Conservation (phyloP, 2,329 filamentous ascomycete species). For the Xylariaceae sp. region DNA sequence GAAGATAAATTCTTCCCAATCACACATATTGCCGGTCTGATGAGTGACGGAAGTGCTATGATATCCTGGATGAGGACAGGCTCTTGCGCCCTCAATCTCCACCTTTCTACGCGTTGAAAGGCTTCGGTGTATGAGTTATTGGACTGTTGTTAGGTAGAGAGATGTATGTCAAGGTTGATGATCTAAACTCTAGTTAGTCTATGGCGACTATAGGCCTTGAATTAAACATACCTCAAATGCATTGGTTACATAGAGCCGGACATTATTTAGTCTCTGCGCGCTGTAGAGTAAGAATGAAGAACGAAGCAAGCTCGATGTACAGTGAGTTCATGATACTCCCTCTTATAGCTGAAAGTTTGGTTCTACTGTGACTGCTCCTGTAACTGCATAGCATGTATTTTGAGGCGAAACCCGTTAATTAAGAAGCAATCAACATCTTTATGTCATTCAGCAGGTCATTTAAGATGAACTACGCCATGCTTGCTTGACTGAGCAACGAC, state of each 20-base stretch:
- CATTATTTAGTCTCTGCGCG: neutral
- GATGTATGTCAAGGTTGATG: neutral
- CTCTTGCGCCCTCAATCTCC: neutral
- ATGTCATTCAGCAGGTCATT: neutral
- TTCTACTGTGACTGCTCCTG: too few relatives aligned
- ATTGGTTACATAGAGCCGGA: neutral
- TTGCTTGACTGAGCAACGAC: slow-evolving; percentile 11
- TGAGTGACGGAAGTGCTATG: neutral
- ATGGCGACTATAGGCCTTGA: neutral
- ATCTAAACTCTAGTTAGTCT: neutral
- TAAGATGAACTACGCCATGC: slow-evolving; percentile 9
- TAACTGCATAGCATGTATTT: neutral
- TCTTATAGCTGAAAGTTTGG: slow-evolving; percentile 5
- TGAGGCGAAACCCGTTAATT: slow-evolving; percentile 9
- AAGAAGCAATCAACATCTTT: slow-evolving; percentile 10
- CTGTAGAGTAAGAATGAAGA: neutral
- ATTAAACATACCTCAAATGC: slow-evolving; percentile 5
- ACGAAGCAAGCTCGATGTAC: neutral
- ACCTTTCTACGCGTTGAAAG: neutral
- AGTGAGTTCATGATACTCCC: slow-evolving; percentile 1
- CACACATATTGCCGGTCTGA: slow-evolving; percentile 61
- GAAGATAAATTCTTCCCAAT: slow-evolving; percentile 73
- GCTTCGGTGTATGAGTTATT: neutral
- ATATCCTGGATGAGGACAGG: too few relatives aligned
- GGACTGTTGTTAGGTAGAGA: neutral